Percentiles rank a stretch among this genome's conserved stretches.
phyloP scores from a whole-genome alignment of 1,284 basidiomycete species.

The Tranzscheliella williamsii region DNA sequence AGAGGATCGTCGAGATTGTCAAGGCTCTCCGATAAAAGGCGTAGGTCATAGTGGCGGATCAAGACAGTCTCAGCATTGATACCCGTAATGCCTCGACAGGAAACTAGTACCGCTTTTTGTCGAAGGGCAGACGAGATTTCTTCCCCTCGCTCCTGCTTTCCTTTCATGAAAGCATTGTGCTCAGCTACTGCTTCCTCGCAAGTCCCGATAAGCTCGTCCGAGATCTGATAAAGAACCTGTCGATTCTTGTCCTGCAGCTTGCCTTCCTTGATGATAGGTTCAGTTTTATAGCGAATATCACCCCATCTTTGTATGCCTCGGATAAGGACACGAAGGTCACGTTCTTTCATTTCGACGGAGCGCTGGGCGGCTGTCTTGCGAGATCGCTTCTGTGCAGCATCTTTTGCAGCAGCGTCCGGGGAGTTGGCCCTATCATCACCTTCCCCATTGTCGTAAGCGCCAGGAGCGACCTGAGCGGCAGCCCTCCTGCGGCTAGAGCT shows the following conservation, averaged over 20 bases:
- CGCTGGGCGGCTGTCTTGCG: conserved; percentile 80
- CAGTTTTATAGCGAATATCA: conserved; percentile 91
- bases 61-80: conserved; percentile 98
- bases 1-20: conserved; percentile 69
- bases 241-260: conserved; percentile 93
- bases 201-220: conserved; percentile 87
- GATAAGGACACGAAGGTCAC: conserved; percentile 92
- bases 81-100: conserved; percentile 83
- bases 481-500: conserved; percentile 66
- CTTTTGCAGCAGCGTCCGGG: conserved; percentile 53
- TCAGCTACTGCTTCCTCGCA: conserved; percentile 82
- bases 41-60: conserved; percentile 84
- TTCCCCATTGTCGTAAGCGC: conserved; percentile 71
- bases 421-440: conserved; percentile 24
- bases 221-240: conserved; percentile 83
- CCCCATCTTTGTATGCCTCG: conserved; percentile 97
- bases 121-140: conserved; percentile 66
- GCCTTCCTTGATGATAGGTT: conserved; percentile 88
- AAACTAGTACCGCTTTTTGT: conserved; percentile 91
- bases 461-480: conserved; percentile 72
- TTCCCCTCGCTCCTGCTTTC: conserved; percentile 72
- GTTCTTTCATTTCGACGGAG: conserved; percentile 93
- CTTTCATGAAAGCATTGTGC: conserved; percentile 68
- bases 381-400: conserved; percentile 63
- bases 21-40: conserved; percentile 76